Percentiles rank a stretch among this genome's conserved stretches.
Conservation (phyloP, 2,329 filamentous ascomycete genomes). For the Intubia oerlemansii region DNA sequence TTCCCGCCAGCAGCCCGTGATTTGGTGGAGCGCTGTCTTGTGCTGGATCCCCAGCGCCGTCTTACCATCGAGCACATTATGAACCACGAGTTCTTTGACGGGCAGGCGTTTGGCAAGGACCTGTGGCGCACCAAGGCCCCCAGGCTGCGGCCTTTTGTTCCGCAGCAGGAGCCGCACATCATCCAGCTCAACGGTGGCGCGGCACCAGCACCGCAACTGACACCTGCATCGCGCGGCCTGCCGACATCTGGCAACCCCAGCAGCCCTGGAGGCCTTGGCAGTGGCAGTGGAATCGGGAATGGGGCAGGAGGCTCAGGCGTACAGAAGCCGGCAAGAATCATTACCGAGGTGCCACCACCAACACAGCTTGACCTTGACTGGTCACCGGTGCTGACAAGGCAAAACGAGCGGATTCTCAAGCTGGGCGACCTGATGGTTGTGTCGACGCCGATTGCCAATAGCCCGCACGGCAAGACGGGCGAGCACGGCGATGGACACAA, state of each 20-base stretch:
- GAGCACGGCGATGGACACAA: slow-evolving; percentile 49
- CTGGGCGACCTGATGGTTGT: slow-evolving; percentile 78
- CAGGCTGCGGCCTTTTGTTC: slow-evolving; percentile 62
- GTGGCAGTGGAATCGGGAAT: neutral
- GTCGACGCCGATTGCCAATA: slow-evolving; percentile 56
- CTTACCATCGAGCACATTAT: slow-evolving; percentile 92
- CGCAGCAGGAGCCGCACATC: slow-evolving; percentile 52
- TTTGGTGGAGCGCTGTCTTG: slow-evolving; percentile 72
- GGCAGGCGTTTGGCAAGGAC: slow-evolving; percentile 60
- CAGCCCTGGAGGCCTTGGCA: neutral
- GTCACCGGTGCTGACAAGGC: slow-evolving; percentile 81
- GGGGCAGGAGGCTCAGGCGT: slow-evolving; percentile 15
- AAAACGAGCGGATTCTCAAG: slow-evolving; percentile 86
- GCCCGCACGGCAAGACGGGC: slow-evolving; percentile 46
- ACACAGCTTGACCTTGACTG: slow-evolving; percentile 95
- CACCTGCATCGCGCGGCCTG: slow-evolving; percentile 1
- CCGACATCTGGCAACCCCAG: neutral
- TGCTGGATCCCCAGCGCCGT: slow-evolving; percentile 66
- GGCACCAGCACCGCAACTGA: slow-evolving; percentile 11
- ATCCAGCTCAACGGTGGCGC: slow-evolving; percentile 47
- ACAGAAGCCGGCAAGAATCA: slow-evolving; percentile 52
- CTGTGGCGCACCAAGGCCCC: slow-evolving; percentile 86
- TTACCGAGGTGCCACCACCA: slow-evolving; percentile 90
- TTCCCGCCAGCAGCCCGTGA: slow-evolving; percentile 77
- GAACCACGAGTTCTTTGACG: slow-evolving; percentile 87